Evolutionary conservation across 2,329 filamentous ascomycete species (phyloP), one percentile per base, ranked within the genome.

Genomic region (Trichoderma gracile): DNA sequence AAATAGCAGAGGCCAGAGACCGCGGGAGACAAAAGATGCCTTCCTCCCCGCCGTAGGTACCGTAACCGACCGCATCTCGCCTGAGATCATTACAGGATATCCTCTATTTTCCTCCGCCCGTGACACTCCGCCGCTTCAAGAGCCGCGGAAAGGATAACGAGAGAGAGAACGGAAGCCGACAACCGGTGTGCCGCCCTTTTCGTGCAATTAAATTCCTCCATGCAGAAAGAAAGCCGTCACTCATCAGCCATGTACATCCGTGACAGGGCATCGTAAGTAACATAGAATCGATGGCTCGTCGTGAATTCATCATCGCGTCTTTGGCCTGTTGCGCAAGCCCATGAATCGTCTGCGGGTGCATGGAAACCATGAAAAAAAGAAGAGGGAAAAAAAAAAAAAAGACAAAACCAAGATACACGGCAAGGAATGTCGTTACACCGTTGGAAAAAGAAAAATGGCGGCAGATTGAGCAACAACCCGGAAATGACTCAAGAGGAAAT

Each of bases 171-270:
- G 65, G 47, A 55, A 66, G 64, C 58, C 67, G 46, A 52, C 68
- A 68, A 65, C 62, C 63, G 8, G 30, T 58, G 45, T 65, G 66
- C 66, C 63, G 66, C 60, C 65, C 73, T 55, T 74, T 74, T 68
- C 72, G 73, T 65, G 64, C 66, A 72, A 61, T 70, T 76, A 71
- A 77, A 74, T 75, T 75, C 68, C 74, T 74, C 74, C 73, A 74
- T 78, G 78, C 75, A 78, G 73, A 63, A 60, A 57, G 49, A 52
- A 52, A 72, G 74, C 73, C 76, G 74, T 79, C 73, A 78, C 75
- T 79, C 78, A 76, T 80, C 73, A 79, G 75, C 75, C 78, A 75
- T 79, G 74, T 77, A 74, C 72, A 75, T 75, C 73, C 75, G 69
- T 76, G 72, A 73, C 71, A 55, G 67, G 70, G 71, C 72, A 70